These are phyloP conservation scores for Aspergillus japonicus DNA, from an alignment of 2,329 filamentous ascomycete species.

Conservation along the genomic window DNA sequence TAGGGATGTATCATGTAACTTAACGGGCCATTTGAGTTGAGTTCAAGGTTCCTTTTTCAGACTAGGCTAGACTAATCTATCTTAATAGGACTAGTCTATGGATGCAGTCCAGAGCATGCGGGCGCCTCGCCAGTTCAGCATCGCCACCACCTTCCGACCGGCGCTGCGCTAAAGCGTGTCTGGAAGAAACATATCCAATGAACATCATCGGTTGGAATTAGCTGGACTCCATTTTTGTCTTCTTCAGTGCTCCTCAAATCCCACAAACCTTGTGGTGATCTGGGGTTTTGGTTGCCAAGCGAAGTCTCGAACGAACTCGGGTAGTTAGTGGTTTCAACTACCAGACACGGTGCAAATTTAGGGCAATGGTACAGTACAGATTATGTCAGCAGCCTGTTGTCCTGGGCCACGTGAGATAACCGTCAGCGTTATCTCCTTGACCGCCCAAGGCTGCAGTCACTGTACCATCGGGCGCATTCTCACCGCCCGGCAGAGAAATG, in stretches of 20 bases:
- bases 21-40: background rate
- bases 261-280: background rate
- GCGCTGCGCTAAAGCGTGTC: background rate
- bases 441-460: background rate
- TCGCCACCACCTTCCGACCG: background rate
- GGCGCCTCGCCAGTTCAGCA: background rate
- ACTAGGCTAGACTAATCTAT: background rate
- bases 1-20: background rate
- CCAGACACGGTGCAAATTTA: no score
- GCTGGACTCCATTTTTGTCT: no score
- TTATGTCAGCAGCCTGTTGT: background rate
- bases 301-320: background rate
- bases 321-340: no score
- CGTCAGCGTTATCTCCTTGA: background rate
- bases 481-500: constrained; percentile 7
- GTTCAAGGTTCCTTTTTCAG: background rate
- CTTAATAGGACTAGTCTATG: background rate
- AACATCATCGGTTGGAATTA: background rate
- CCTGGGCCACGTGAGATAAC: background rate
- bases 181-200: background rate
- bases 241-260: background rate
- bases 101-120: background rate
- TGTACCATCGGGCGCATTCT: background rate
- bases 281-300: background rate
- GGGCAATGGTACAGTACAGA: no score